These are phyloP conservation scores for Flaveria trinervia DNA, from an alignment of 129 eudicot genomes.

Conservation along the genomic window DNA sequence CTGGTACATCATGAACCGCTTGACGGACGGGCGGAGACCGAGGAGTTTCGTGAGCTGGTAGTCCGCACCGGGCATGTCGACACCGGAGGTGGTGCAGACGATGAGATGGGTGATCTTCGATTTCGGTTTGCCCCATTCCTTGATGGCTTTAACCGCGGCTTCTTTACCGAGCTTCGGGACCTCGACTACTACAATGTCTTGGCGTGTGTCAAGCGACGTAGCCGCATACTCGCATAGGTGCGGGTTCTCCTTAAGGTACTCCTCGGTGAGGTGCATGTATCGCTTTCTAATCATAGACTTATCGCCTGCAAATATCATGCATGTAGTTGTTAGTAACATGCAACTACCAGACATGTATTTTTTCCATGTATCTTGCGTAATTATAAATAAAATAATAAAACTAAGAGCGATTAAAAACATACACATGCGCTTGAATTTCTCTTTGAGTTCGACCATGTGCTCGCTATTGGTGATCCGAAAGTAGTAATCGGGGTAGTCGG, in stretches of 20 bases:
- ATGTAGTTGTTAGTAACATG: not conserved
- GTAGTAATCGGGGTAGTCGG: constrained; percentile 49
- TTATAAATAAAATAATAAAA: not conserved
- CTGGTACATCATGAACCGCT: constrained; percentile 53
- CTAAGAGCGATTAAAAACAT: constrained; percentile 8
- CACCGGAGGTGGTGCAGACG: constrained; percentile 73
- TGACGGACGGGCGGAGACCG: constrained; percentile 65
- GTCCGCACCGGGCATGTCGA: constrained; percentile 79
- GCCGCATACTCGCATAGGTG: constrained; percentile 62
- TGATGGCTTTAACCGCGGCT: constrained; percentile 68
- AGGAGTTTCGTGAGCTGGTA: constrained; percentile 74
- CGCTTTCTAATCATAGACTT: constrained; percentile 64
- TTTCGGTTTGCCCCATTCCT: constrained; percentile 49
- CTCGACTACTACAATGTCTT: constrained; percentile 71
- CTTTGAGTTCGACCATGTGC: constrained; percentile 50
- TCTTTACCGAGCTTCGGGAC: constrained; percentile 76
- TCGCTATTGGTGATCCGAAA: constrained; percentile 51
- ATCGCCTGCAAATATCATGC: constrained; percentile 41
- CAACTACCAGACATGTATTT: not conserved
- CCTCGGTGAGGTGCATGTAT: constrained; percentile 67
- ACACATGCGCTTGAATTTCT: constrained; percentile 52
- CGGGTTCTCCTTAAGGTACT: constrained; percentile 58
- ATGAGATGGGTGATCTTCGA: constrained; percentile 65
- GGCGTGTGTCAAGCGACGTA: constrained; percentile 68
- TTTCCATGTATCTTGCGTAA: too few species aligned